Percentiles rank a stretch among this genome's conserved stretches.
Conservation (phyloP, 495 filamentous ascomycete species). For the Alectoria sarmentosa region DNA sequence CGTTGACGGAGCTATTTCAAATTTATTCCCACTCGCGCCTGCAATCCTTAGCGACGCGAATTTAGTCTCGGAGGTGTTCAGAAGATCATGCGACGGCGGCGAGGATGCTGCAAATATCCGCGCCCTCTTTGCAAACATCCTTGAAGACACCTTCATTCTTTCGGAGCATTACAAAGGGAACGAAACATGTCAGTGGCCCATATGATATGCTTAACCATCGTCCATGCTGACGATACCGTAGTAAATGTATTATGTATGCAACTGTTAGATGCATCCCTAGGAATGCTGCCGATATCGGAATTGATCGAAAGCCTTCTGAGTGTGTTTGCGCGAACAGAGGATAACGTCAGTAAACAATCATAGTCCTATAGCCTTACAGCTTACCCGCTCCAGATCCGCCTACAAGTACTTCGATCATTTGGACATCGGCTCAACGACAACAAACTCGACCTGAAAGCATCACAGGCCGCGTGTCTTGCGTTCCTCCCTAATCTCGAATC, state of each 20-base stretch:
- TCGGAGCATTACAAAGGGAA: conserved; percentile 52
- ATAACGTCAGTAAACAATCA: conserved; percentile 35
- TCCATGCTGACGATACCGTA: not conserved
- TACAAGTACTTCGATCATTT: conserved; percentile 72
- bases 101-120: conserved; percentile 52
- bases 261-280: conserved; percentile 64
- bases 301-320: conserved; percentile 78
- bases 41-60: conserved; percentile 44
- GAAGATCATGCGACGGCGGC: conserved; percentile 27
- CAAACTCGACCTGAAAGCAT: conserved; percentile 54
- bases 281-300: conserved; percentile 71
- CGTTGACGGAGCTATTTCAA: conserved; percentile 49
- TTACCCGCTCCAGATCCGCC: conserved; percentile 43
- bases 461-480: conserved; percentile 61
- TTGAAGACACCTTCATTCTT: conserved; percentile 60
- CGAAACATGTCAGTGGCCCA: conserved; percentile 34
- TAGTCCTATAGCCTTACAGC: not conserved
- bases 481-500: conserved; percentile 71
- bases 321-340: conserved; percentile 63
- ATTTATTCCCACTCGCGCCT: conserved; percentile 55
- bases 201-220: not conserved
- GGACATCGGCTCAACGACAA: conserved; percentile 65
- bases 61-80: conserved; percentile 40
- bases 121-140: conserved; percentile 57
- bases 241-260: conserved; percentile 58